Conservation (phyloP, 805 yeast genomes). For the Candida pseudoglaebosa region DNA sequence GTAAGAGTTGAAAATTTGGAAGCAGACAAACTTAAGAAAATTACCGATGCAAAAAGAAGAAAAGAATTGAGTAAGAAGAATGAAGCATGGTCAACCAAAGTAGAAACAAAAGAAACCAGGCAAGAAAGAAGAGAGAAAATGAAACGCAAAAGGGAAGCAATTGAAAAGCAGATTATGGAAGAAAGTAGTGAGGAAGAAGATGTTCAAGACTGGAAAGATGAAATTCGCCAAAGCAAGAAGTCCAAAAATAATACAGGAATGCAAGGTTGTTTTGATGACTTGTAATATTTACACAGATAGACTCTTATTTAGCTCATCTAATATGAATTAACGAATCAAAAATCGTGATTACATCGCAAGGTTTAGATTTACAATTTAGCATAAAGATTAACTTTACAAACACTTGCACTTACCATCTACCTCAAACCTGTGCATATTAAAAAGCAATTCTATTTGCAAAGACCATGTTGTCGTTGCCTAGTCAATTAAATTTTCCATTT, state of each 20-base stretch:
- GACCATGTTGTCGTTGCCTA: too few relatives aligned
- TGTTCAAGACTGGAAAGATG: slow-evolving; percentile 83
- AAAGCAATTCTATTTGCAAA: too few relatives aligned
- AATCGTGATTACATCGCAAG: too few relatives aligned
- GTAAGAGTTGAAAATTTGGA: slow-evolving; percentile 57
- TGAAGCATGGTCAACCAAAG: slow-evolving; percentile 77
- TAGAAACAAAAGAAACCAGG: slow-evolving; percentile 57
- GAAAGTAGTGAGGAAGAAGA: slow-evolving; percentile 45
- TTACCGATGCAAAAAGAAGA: slow-evolving; percentile 38
- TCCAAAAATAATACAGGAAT: slow-evolving; percentile 41
- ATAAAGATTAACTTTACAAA: too few relatives aligned
- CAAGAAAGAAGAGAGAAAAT: slow-evolving; percentile 64
- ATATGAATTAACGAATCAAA: too few relatives aligned
- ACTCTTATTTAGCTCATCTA: too few relatives aligned
- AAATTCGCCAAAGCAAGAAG: slow-evolving; percentile 63
- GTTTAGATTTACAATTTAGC: too few relatives aligned
- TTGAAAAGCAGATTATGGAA: slow-evolving; percentile 49
- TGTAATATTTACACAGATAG: slow-evolving; percentile 20
- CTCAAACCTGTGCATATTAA: too few relatives aligned
- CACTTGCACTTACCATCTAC: too few relatives aligned
- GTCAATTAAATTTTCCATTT: slow-evolving; percentile 31
- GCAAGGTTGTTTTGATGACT: slow-evolving; percentile 59
- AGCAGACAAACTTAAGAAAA: slow-evolving; percentile 35
- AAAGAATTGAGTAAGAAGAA: slow-evolving; percentile 49
- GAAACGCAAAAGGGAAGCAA: slow-evolving; percentile 62